A percentile compares a stretch with the other conserved stretches of the same genome.
These are phyloP conservation scores for Zizania latifolia DNA, from an alignment of 176 grass and related monocot genomes.

Conservation along the genomic window DNA sequence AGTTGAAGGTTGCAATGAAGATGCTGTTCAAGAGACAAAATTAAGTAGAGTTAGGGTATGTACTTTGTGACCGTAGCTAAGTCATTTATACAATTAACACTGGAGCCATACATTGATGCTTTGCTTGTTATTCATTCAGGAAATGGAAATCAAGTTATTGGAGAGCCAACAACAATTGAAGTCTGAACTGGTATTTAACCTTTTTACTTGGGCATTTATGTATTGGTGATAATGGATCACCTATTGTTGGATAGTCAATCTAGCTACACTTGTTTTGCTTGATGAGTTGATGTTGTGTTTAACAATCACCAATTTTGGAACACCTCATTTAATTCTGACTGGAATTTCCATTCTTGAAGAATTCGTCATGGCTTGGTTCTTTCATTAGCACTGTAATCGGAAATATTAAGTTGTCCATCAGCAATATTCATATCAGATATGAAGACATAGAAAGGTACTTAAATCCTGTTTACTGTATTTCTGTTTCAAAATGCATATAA, in stretches of 20 bases:
- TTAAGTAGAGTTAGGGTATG: slow-evolving; percentile 74
- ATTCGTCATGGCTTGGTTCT: slow-evolving; percentile 84
- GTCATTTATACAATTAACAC: slow-evolving; percentile 16
- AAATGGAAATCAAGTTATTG: slow-evolving; percentile 90
- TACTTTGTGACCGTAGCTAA: slow-evolving; percentile 15
- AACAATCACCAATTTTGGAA: background rate
- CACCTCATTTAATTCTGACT: slow-evolving; percentile 20
- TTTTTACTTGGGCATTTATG: background rate
- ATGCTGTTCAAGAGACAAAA: slow-evolving; percentile 93
- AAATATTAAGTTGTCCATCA: slow-evolving; percentile 93
- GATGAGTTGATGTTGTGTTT: slow-evolving; percentile 8
- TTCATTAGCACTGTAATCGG: slow-evolving; percentile 90
- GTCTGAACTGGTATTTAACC: slow-evolving; percentile 62
- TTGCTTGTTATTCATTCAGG: slow-evolving; percentile 40
- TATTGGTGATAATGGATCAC: slow-evolving; percentile 4
- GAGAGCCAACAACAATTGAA: slow-evolving; percentile 79
- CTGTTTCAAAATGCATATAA: slow-evolving; percentile 17
- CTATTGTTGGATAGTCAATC: slow-evolving; percentile 20
- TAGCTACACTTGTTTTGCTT: slow-evolving; percentile 1
- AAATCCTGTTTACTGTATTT: slow-evolving; percentile 24
- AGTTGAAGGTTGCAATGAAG: slow-evolving; percentile 94
- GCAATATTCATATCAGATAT: slow-evolving; percentile 96
- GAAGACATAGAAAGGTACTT: slow-evolving; percentile 88
- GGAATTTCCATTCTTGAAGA: slow-evolving; percentile 44
- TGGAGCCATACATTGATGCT: slow-evolving; percentile 11